Evolutionary conservation across 352 stramenopile genomes (phyloP), one percentile per base, ranked within the genome.

Genomic region (Phytophthora macrochlamydospora): DNA sequence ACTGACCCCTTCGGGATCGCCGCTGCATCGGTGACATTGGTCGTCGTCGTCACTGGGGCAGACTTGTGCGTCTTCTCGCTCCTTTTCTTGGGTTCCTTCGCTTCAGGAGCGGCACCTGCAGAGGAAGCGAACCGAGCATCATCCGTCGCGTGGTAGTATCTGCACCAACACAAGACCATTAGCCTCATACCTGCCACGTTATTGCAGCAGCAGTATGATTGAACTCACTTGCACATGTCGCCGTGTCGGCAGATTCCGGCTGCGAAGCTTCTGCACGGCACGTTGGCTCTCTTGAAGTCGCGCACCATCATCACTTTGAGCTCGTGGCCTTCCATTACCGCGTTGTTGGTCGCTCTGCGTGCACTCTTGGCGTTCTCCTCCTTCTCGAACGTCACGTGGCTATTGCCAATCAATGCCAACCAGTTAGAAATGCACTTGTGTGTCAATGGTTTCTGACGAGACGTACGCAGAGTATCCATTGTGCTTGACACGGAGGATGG

Each of bases 181-280:
- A 0, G 14, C 24, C 28, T 0, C 4, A 51, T 2, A 43, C 1
- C 1, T 35, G n/a, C 11, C 13, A 18, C 11, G 14, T 28, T n/a
- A 44, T 5, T 29, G 28, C 45, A n/a, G 32, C 12, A 24, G 18
- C 18, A 24, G 18, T 24, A 24, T 24, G 18, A 40, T 13, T 53
- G 7, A 42, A 81, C 75, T 56, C 76, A 90, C 80, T 94, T 94
- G 83, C 85, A 94, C 53, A 72, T 28, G 57, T 89, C 81, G 31
- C 83, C 83, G 48, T 87, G 79, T 56, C 62, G 58, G 62, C 85
- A 93, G 8, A 73, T 82, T 51, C 85, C 85, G n/a, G 73, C 69
- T 60, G 69, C 73, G 62, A 91, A 93, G 6, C 72, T 59, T 4
- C 79, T 78, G 57, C 82, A 92, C 31, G 79, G 78, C 3, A 65